Conservation (phyloP, 345 rosid genomes). For the Reutealis trisperma region DNA sequence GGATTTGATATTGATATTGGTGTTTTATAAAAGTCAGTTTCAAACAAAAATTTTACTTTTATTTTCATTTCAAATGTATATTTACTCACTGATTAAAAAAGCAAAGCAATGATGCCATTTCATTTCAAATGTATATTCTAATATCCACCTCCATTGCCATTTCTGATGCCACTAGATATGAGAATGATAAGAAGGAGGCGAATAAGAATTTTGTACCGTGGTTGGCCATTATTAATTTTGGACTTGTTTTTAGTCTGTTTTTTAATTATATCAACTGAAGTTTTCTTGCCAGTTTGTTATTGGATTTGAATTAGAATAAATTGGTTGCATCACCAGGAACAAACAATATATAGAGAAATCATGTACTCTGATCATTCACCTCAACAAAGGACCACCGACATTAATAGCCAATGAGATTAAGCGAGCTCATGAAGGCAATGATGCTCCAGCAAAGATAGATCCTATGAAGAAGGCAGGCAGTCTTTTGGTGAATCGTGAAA, state of each 20-base stretch:
- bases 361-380: slow-evolving; percentile 68
- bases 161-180: too few relatives aligned
- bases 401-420: slow-evolving; percentile 75
- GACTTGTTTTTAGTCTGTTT: background rate
- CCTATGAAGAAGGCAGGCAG: slow-evolving; percentile 89
- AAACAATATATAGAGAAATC: slow-evolving; percentile 79
- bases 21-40: too few relatives aligned
- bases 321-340: slow-evolving; percentile 10
- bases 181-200: background rate
- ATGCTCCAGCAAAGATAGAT: slow-evolving; percentile 59
- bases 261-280: background rate
- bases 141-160: too few relatives aligned
- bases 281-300: background rate
- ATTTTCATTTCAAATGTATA: too few relatives aligned
- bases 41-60: too few relatives aligned
- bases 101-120: too few relatives aligned
- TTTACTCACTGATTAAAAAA: too few relatives aligned
- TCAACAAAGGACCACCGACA: slow-evolving; percentile 84
- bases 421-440: slow-evolving; percentile 90
- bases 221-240: background rate
- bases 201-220: background rate
- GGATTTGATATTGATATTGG: too few relatives aligned
- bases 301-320: background rate
- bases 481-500: slow-evolving; percentile 88
- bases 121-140: too few relatives aligned